A percentile compares a stretch with the other conserved stretches of the same genome.
Evolutionary conservation across 1,284 basidiomycete genomes (phyloP).

Genomic region (Apiotrichum mycotoxinovorans): DNA sequence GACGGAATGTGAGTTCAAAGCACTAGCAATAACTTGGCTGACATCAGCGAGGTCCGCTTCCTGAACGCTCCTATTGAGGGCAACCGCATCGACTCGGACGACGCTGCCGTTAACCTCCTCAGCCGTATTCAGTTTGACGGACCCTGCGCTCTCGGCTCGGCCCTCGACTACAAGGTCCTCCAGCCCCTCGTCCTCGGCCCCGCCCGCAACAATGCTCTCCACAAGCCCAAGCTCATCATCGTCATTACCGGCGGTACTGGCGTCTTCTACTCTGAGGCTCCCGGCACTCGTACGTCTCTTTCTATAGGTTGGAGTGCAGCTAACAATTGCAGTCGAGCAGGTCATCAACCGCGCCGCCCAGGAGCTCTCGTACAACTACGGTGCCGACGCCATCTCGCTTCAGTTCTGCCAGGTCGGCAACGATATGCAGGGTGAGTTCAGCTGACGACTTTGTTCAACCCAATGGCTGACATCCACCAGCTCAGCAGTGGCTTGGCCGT

Average conservation of each 20-base stretch:
- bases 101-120: constrained; percentile 38
- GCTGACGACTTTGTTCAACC: too few relatives aligned
- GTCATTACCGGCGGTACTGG: constrained; percentile 41
- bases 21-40: constrained; percentile 22
- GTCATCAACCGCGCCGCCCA: constrained; percentile 10
- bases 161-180: constrained; percentile 50
- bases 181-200: constrained; percentile 52
- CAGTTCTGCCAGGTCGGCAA: constrained; percentile 20
- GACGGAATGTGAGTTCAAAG: constrained; percentile 40
- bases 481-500: constrained; percentile 8
- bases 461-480: constrained; percentile 1
- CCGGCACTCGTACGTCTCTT: constrained; percentile 8
- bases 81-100: constrained; percentile 50
- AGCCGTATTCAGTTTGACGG: constrained; percentile 37
- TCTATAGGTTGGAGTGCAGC: background rate
- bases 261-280: constrained; percentile 8
- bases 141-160: constrained; percentile 38
- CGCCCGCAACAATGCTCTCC: constrained; percentile 38
- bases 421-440: constrained; percentile 10
- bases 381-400: constrained; percentile 13
- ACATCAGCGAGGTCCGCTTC: constrained; percentile 47
- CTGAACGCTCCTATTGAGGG: constrained; percentile 51
- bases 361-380: constrained; percentile 9
- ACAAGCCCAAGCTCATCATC: constrained; percentile 52
- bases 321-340: constrained; percentile 6